Conservation (phyloP, 768 basidiomycete species). For the Nevesoporus exiguus region DNA sequence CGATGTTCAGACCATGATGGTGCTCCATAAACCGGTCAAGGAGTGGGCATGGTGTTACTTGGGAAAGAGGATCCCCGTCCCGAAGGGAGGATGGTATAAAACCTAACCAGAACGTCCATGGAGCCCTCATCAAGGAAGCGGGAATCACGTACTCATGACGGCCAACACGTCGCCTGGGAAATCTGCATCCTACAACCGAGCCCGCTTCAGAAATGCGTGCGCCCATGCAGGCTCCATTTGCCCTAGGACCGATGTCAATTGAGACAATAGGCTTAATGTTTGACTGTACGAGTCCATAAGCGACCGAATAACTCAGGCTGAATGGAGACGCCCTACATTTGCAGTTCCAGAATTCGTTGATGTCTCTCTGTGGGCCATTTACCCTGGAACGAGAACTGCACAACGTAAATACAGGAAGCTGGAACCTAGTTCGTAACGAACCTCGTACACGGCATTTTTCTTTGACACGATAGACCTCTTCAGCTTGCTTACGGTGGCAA, state of each 20-base stretch:
- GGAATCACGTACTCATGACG: conserved; percentile 59
- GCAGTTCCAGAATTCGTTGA: conserved; percentile 61
- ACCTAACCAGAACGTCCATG: conserved; percentile 36
- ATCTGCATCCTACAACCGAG: conserved; percentile 69
- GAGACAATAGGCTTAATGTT: conserved; percentile 63
- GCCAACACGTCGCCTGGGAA: conserved; percentile 86
- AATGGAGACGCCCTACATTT: conserved; percentile 45
- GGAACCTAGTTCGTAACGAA: conserved; percentile 23
- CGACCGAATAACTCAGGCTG: background rate
- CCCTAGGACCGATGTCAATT: conserved; percentile 69
- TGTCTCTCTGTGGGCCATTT: conserved; percentile 81
- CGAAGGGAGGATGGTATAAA: conserved; percentile 76
- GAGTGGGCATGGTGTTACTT: conserved; percentile 79
- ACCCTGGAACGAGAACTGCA: conserved; percentile 70
- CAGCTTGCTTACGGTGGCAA: conserved; percentile 74
- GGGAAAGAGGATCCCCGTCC: conserved; percentile 72
- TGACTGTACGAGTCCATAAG: conserved; percentile 43
- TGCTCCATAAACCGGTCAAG: conserved; percentile 44
- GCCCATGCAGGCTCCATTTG: conserved; percentile 77
- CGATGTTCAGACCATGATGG: conserved; percentile 60
- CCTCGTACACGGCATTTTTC: conserved; percentile 66
- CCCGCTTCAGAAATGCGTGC: conserved; percentile 68
- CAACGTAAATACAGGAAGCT: background rate
- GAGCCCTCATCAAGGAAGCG: background rate
- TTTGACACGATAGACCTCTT: conserved; percentile 55